Evolutionary conservation across 1,139 yeast genomes (phyloP), one percentile per base, ranked within the genome.

Genomic region (Kodamaea suecica): DNA sequence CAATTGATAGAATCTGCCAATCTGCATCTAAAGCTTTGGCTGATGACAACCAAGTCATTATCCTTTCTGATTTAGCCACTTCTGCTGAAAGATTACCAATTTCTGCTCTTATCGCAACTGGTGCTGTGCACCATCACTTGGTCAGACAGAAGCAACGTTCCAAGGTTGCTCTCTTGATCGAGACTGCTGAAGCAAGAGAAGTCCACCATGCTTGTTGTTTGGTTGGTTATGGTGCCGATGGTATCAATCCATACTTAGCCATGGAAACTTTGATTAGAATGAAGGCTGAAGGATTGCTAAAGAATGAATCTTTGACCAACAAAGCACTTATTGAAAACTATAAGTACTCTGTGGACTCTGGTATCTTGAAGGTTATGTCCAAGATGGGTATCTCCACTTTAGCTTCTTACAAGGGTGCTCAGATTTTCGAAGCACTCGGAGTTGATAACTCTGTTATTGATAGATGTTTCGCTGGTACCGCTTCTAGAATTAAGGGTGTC

Each of bases 351-450:
- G 72, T 85, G 43, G 95, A 90, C 57, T 82, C 88, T 39, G 97
- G 97, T 63, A 83, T 92, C 48, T 70, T 87, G 55, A 92, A 92
- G 69, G 97, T 92, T 42, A 92, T 92, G 98, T 86, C 97, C 30
- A 92, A 92, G 73, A 92, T 92, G 97, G 98, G 98, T 73, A 92
- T 92, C 52, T 90, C 97, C 26, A 92, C 98, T 23, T 73, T 92
- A 59, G 96, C 97, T 16, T 86, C 96, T 15, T 92, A 92, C 67
- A 92, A 92, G 66, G 98, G 97, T 62, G 98, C 98, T 15, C 98
- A 92, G 66, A 92, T 92, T 55, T 92, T 92, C 59, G 98, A 92
- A 65, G 95, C 95, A 37, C 73, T 92, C 45, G 98, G 98, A 64
- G 80, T 92, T 44, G 97, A 92, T 60, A 88, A 88, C 62, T 80